Conservation (phyloP, 106 monocot genomes). For the Apostasia shenzhenica region DNA sequence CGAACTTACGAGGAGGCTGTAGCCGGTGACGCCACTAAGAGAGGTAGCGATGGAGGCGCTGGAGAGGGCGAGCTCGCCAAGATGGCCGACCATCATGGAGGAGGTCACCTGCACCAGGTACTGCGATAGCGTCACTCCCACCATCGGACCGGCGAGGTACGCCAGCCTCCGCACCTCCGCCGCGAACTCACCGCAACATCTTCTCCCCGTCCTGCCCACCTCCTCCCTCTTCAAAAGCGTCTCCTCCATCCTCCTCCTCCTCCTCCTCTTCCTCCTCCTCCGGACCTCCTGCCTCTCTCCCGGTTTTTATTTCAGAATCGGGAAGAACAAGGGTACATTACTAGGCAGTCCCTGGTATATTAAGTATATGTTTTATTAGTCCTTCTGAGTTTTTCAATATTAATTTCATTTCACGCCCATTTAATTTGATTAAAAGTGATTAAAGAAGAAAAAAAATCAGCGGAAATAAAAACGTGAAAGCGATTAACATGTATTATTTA, state of each 20-base stretch:
- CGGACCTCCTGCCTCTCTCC: no score
- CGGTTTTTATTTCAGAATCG: no score
- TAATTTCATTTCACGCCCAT: no score
- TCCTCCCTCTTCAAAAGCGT: slow-evolving; percentile 7
- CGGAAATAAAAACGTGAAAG: no score
- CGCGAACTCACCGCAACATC: slow-evolving; percentile 3
- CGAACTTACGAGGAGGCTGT: slow-evolving; percentile 56
- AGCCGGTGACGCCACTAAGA: slow-evolving; percentile 51
- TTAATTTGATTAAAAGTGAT: no score
- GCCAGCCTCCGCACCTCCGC: slow-evolving; percentile 30
- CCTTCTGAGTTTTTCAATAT: no score
- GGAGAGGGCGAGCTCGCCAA: slow-evolving; percentile 47
- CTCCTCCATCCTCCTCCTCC: slow-evolving; percentile 11
- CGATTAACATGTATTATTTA: no score
- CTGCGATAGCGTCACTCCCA: slow-evolving; percentile 38
- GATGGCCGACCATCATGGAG: slow-evolving; percentile 60
- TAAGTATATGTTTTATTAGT: no score
- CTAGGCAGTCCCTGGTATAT: no score
- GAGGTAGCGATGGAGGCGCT: slow-evolving; percentile 57
- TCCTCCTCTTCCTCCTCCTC: background rate
- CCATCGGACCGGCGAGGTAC: slow-evolving; percentile 42
- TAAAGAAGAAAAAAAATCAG: no score
- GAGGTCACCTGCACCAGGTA: slow-evolving; percentile 42
- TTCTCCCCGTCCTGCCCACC: slow-evolving; percentile 3
- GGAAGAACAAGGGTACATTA: no score